Evolutionary conservation across 148 eudicot genomes (phyloP).

Genomic region (Arctostaphylos glauca): DNA sequence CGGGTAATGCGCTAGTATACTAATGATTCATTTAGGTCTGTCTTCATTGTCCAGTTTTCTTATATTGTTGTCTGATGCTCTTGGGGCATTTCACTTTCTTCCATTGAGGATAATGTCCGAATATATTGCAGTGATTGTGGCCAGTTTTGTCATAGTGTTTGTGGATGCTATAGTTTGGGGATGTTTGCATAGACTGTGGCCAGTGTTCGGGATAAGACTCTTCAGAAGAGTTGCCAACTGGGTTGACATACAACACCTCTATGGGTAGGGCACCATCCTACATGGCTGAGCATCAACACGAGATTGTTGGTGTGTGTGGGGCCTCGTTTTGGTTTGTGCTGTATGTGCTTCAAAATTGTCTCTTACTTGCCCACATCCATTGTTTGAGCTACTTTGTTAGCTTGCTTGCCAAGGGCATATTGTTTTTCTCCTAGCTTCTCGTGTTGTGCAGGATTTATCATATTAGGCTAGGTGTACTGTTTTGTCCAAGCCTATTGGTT

Average conservation of each 20-base stretch:
- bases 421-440: background rate
- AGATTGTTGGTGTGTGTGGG: background rate
- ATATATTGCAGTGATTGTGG: background rate
- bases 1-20: too few species aligned
- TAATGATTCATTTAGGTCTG: background rate
- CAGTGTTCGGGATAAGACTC: background rate
- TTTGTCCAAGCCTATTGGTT: background rate
- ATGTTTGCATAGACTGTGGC: background rate
- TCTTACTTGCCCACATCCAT: background rate
- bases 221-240: background rate
- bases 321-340: background rate
- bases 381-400: background rate
- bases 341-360: background rate
- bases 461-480: background rate
- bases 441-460: background rate
- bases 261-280: background rate
- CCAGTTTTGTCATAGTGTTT: background rate
- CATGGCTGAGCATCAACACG: background rate
- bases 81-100: background rate
- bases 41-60: background rate
- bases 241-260: background rate
- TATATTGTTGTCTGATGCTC: background rate
- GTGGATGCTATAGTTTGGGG: background rate
- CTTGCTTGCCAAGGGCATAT: background rate
- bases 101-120: background rate